Base-by-base conservation (phyloP, 345 rosid species). In the Balakata baccata region DNA sequence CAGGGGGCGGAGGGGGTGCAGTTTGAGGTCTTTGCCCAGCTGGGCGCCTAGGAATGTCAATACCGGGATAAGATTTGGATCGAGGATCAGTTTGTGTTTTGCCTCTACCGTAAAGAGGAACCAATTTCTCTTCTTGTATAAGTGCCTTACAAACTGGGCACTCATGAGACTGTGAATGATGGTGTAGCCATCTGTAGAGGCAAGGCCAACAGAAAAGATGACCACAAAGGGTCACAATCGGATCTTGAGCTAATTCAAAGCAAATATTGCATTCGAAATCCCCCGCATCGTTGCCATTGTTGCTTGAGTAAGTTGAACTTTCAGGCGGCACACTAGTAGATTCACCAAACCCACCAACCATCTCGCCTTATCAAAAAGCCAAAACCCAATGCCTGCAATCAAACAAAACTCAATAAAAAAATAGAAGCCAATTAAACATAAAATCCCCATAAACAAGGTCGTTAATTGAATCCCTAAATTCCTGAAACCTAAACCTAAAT, bases 171-270 rank as follows among this genome's bases (percentile, higher is more conserved):
- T 88, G 90, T 0, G 98, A 95, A 66, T 95, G 99, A 62, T 90
- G 90, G 74, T 83, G 86, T 25, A 92, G 83, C 98, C 99, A 95
- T 54, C 88, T 84, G 77, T 89, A 93, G 3, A 95, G 77, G 49
- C 98, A 95, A 38, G 99, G 97, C 98, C 97, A 95, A 23, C 98
- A 95, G 69, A 78, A 93, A 71, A 95, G 95, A 49, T 95, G 97
- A 14, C 98, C 96, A 50, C 99, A 95, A 34, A 89, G 92, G 11
- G 98, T 95, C 11, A 91, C 89, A 16, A 91, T 87, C 0, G 97
- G 94, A 76, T 95, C 99, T 75, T 87, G 93, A 68, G 98, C 96
- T 75, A 91, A 75, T 58, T 95, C 99, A 1, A 95, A 91, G 80
- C 96, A 95, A 54, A 95, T 95, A 80, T 95, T 95, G 86, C 99